These are phyloP conservation scores for Rhodotorula sphaerocarpa DNA, from an alignment of 768 basidiomycete genomes.

Conservation along the genomic window DNA sequence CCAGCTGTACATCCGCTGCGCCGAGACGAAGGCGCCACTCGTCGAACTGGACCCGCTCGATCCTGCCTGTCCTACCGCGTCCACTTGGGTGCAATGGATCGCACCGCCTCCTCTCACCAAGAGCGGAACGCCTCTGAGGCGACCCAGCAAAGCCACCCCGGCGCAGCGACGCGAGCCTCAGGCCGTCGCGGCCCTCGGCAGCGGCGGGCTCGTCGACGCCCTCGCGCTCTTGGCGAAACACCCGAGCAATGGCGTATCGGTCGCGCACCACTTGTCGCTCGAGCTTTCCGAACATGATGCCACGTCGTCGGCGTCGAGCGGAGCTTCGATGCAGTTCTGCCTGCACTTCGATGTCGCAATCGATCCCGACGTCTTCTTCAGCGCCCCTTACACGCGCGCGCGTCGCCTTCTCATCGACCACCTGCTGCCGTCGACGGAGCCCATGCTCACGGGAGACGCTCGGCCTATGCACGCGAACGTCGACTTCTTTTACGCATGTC, in stretches of 20 bases:
- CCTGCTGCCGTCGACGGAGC: constrained; percentile 3
- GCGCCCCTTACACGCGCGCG: constrained; percentile 3
- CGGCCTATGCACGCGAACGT: constrained; percentile 2
- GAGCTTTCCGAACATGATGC: neutral
- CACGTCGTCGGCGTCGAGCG: too few species aligned
- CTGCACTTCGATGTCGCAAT: constrained; percentile 4
- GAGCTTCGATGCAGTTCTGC: neutral
- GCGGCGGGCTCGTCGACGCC: constrained; percentile 24
- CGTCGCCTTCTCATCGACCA: constrained; percentile 19
- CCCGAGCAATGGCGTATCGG: neutral
- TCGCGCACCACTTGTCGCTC: neutral
- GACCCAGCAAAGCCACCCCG: neutral
- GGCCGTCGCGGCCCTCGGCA: constrained; percentile 2
- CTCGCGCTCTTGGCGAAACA: neutral
- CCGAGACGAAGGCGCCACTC: neutral
- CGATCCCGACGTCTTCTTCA: neutral
- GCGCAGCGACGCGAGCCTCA: neutral
- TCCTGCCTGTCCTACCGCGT: neutral
- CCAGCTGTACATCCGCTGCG: neutral
- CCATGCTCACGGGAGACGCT: neutral
- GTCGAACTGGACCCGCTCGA: constrained; percentile 23
- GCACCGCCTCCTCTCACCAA: constrained; percentile 6
- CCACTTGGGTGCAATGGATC: neutral
- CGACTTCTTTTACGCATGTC: constrained; percentile 25
- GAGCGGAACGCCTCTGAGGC: constrained; percentile 11